Evolutionary conservation across 805 yeast species (phyloP).

Genomic region (Saccharomyces kudriavzevii): DNA sequence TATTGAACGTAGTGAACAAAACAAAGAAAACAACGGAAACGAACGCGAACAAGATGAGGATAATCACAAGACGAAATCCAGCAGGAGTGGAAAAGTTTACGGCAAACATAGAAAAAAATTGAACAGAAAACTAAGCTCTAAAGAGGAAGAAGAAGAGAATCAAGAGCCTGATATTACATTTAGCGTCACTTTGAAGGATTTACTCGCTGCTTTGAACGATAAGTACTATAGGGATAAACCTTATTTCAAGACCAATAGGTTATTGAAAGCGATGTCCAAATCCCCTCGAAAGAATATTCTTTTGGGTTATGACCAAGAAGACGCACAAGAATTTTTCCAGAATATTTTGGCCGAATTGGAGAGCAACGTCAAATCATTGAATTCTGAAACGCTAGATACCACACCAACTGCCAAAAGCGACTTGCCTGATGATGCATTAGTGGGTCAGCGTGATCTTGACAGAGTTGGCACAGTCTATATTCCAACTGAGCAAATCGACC

Average conservation of each 20-base stretch:
- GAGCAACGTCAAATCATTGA: slow-evolving; percentile 27
- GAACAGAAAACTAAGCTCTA: slow-evolving; percentile 4
- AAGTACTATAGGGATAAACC: slow-evolving; percentile 45
- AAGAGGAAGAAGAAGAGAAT: slow-evolving; percentile 8
- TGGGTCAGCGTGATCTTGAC: slow-evolving; percentile 43
- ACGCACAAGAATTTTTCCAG: slow-evolving; percentile 94
- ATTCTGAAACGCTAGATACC: slow-evolving; percentile 12
- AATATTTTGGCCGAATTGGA: slow-evolving; percentile 61
- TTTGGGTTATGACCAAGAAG: slow-evolving; percentile 86
- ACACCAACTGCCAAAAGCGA: slow-evolving; percentile 22
- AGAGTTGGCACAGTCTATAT: slow-evolving; percentile 57
- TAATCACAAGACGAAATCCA: slow-evolving; percentile 6
- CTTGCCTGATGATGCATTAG: slow-evolving; percentile 32
- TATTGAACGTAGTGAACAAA: slow-evolving; percentile 9
- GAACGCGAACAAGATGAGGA: slow-evolving; percentile 19
- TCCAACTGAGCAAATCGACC: slow-evolving; percentile 72
- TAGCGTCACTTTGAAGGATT: slow-evolving; percentile 43
- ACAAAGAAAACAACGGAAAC: slow-evolving; percentile 9
- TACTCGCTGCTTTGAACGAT: slow-evolving; percentile 49
- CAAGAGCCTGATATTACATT: slow-evolving; percentile 33
- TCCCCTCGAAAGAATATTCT: slow-evolving; percentile 73
- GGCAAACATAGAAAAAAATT: slow-evolving; percentile 16
- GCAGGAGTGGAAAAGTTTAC: slow-evolving; percentile 9
- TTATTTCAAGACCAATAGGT: slow-evolving; percentile 52
- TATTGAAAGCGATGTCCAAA: slow-evolving; percentile 62